Percentiles rank a stretch among this genome's conserved stretches.
Conservation (phyloP, 139 green algal species). For the Coelastrella sp. region DNA sequence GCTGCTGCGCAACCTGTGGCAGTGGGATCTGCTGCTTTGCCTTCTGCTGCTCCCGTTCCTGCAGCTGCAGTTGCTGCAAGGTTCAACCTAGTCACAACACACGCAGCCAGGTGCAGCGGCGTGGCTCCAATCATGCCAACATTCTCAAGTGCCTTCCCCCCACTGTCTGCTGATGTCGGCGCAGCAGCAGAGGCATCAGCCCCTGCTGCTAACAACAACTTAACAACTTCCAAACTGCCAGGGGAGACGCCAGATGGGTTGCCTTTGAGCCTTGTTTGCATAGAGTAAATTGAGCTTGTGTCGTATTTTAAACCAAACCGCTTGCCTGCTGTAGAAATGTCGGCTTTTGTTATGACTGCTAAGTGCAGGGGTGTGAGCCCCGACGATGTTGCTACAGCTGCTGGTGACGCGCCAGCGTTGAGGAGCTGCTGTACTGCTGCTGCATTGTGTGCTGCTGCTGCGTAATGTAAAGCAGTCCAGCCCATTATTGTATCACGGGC, state of each 20-base stretch:
- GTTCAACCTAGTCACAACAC: not conserved
- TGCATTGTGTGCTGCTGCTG: not conserved
- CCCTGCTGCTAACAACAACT: not conserved
- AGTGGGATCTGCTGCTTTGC: too few species aligned
- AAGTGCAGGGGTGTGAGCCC: not conserved
- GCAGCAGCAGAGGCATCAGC: not conserved
- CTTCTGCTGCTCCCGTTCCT: too few species aligned
- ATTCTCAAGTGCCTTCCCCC: not conserved
- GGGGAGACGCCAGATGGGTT: not conserved
- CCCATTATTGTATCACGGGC: not conserved
- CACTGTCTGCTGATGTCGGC: not conserved
- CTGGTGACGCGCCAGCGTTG: not conserved
- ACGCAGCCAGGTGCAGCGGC: slow-evolving; percentile 4
- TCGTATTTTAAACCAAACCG: not conserved
- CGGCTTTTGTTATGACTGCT: not conserved
- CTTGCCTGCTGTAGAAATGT: not conserved
- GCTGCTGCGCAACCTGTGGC: too few species aligned
- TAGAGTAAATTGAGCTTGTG: not conserved
- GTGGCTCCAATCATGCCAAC: not conserved
- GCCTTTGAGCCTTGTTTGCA: not conserved
- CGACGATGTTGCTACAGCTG: not conserved
- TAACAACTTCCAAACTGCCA: not conserved
- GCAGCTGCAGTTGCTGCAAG: too few species aligned
- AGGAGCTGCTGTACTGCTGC: not conserved
- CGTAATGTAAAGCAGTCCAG: slow-evolving; percentile 11